Conservation (phyloP, 495 filamentous ascomycete species). For the Daldinia vernicosa region DNA sequence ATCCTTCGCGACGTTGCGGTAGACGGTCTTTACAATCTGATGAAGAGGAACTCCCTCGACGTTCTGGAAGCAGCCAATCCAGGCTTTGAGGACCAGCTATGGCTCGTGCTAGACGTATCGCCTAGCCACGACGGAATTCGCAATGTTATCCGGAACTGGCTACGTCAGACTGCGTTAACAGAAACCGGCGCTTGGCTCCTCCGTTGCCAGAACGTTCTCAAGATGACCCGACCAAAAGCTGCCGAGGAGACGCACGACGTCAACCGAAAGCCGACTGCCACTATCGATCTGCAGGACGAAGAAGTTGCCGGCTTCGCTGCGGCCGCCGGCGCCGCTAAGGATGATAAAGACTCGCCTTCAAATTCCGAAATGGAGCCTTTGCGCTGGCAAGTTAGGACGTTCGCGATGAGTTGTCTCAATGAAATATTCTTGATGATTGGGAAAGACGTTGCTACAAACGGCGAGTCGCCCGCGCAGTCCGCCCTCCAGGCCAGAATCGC, state of each 20-base stretch:
- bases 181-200: constrained; percentile 85
- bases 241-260: constrained; percentile 60
- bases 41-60: constrained; percentile 87
- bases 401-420: constrained; percentile 90
- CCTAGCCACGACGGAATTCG: constrained; percentile 79
- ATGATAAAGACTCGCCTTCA: constrained; percentile 67
- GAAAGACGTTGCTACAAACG: constrained; percentile 75
- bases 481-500: constrained; percentile 85
- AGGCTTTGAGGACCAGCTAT: constrained; percentile 88
- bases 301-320: constrained; percentile 94
- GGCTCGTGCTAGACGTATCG: constrained; percentile 81
- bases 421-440: constrained; percentile 79
- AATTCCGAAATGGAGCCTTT: constrained; percentile 83
- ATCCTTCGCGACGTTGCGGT: constrained; percentile 81
- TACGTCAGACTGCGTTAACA: constrained; percentile 81
- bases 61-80: constrained; percentile 77
- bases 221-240: constrained; percentile 76
- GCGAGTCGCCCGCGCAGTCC: constrained; percentile 73
- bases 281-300: constrained; percentile 87
- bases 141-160: constrained; percentile 88
- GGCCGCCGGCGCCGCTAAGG: constrained; percentile 68
- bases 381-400: constrained; percentile 95
- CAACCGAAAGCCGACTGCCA: constrained; percentile 59
- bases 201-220: constrained; percentile 86
- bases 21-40: constrained; percentile 89